These are phyloP conservation scores for Mucuna pruriens DNA, from an alignment of 306 rosid species.

Conservation along the genomic window DNA sequence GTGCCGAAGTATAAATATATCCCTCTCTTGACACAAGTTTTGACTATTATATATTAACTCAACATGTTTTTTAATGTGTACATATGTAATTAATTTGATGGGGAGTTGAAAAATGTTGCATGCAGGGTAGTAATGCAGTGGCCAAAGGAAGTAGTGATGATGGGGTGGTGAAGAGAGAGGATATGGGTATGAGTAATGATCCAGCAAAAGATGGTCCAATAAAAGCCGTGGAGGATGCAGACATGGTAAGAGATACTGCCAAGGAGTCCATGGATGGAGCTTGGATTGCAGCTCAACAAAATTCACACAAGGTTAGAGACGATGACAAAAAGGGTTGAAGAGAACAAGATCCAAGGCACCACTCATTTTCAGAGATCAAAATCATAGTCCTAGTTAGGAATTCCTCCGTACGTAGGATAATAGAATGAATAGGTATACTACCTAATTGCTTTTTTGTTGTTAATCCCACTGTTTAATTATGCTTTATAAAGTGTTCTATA, in stretches of 20 bases:
- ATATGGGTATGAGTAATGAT: conserved; percentile 1
- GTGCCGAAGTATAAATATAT: conserved; percentile 35
- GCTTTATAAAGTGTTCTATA: no score
- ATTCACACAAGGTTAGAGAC: conserved; percentile 24
- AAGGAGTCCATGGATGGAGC: conserved; percentile 47
- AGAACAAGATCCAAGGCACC: not conserved
- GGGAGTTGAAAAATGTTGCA: not conserved
- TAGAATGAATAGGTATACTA: no score
- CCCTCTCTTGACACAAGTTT: not conserved
- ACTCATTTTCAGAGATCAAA: not conserved
- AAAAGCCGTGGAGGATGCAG: conserved; percentile 38
- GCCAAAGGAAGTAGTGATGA: conserved; percentile 23
- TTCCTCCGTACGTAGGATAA: not conserved
- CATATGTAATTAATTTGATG: not conserved
- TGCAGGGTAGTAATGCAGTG: conserved; percentile 42
- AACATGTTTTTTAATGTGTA: not conserved
- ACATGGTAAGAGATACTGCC: conserved; percentile 39
- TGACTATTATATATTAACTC: no score
- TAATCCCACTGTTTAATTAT: no score
- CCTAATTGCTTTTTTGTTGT: no score
- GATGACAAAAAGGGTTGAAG: not conserved
- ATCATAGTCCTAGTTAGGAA: not conserved
- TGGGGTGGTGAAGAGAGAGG: conserved; percentile 19
- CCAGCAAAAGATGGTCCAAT: conserved; percentile 29
- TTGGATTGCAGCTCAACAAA: conserved; percentile 40